Evolutionary conservation across 2,329 filamentous ascomycete genomes (phyloP).

Genomic region (Epicoccum nigrum): DNA sequence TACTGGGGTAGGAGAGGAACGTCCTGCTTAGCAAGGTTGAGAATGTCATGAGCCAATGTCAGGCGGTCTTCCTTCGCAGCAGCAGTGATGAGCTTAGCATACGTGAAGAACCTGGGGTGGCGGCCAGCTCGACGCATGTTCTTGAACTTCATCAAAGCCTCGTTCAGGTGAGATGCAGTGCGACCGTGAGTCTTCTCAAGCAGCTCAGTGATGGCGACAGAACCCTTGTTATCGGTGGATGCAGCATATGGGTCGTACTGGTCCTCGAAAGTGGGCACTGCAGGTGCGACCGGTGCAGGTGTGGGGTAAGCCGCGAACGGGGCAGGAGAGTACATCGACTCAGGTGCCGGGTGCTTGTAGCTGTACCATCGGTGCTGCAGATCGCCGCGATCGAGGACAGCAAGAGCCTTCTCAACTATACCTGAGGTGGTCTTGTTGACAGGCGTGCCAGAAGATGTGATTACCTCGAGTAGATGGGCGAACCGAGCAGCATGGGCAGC

Average conservation of each 20-base stretch:
- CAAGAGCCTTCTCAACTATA: slow-evolving; percentile 64
- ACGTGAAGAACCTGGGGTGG: slow-evolving; percentile 94
- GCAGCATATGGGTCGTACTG: slow-evolving; percentile 89
- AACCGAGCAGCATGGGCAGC: slow-evolving; percentile 66
- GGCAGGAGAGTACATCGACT: slow-evolving; percentile 55
- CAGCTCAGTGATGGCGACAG: slow-evolving; percentile 85
- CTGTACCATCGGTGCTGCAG: slow-evolving; percentile 63
- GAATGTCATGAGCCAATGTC: slow-evolving; percentile 81
- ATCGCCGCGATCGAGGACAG: slow-evolving; percentile 58
- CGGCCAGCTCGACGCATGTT: slow-evolving; percentile 92
- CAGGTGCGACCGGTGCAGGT: slow-evolving; percentile 57
- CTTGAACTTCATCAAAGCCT: slow-evolving; percentile 81
- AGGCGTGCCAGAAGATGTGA: slow-evolving; percentile 59
- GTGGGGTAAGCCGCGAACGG: slow-evolving; percentile 57
- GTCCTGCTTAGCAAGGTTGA: slow-evolving; percentile 87
- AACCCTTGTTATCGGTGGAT: slow-evolving; percentile 91
- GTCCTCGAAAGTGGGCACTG: slow-evolving; percentile 73
- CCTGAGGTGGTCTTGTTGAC: slow-evolving; percentile 62
- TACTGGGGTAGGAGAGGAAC: slow-evolving; percentile 86
- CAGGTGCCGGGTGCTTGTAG: slow-evolving; percentile 57
- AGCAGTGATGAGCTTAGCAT: slow-evolving; percentile 91
- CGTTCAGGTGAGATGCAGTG: slow-evolving; percentile 74
- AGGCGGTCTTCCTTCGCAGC: slow-evolving; percentile 85
- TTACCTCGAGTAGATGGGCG: slow-evolving; percentile 65
- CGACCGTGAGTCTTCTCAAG: slow-evolving; percentile 81